Conservation (phyloP, 73 alveolate species). For the Tetrahymena elliotti region DNA sequence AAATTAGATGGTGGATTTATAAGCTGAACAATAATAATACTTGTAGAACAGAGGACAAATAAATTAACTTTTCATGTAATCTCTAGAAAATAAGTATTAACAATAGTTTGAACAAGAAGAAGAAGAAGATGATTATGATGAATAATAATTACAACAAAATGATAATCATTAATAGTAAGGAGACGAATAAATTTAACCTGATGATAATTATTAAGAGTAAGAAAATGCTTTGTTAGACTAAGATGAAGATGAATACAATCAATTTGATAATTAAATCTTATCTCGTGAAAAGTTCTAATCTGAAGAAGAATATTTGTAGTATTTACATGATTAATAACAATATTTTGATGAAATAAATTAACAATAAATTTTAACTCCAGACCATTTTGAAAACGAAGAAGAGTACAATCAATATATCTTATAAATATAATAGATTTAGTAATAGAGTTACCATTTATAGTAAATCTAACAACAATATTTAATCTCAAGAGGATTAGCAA, state of each 20-base stretch:
- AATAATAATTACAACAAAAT: too few species aligned
- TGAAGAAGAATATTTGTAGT: background rate
- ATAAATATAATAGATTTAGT: background rate
- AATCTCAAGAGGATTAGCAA: background rate
- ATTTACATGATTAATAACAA: background rate
- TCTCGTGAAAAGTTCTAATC: background rate
- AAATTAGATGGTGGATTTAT: background rate
- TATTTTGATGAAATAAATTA: background rate
- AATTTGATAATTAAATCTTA: background rate
- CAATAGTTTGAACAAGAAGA: background rate
- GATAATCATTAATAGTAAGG: background rate
- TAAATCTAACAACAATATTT: background rate
- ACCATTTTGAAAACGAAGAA: background rate
- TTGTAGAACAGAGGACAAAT: background rate
- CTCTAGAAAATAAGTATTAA: background rate
- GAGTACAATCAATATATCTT: background rate
- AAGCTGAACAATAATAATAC: background rate
- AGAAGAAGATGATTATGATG: background rate
- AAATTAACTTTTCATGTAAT: background rate
- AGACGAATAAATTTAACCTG: background rate
- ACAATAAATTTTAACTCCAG: background rate
- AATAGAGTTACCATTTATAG: too few species aligned
- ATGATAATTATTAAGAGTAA: background rate
- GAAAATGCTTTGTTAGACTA: background rate
- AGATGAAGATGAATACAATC: background rate